Percentiles rank a stretch among this genome's conserved stretches.
phyloP scores from a whole-genome alignment of 495 filamentous ascomycete genomes.

The Lophiostoma macrostomum region DNA sequence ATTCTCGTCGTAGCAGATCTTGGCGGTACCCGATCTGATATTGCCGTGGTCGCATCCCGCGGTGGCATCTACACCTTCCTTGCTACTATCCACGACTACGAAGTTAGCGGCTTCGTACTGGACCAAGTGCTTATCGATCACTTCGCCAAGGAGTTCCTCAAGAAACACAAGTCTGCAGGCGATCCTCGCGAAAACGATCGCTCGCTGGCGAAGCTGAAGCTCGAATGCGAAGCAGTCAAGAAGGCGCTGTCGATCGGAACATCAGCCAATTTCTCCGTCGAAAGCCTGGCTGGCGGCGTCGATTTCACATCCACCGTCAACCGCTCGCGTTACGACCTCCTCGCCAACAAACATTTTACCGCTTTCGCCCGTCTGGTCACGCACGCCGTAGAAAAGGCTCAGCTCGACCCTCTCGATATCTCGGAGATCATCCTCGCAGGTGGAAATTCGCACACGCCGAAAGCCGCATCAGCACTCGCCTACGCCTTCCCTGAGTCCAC shows the following conservation, averaged over 20 bases:
- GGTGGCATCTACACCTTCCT: slow-evolving; percentile 96
- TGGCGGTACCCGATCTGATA: slow-evolving; percentile 88
- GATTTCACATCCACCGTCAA: slow-evolving; percentile 92
- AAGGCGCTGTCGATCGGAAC: slow-evolving; percentile 83
- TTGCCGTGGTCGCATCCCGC: slow-evolving; percentile 82
- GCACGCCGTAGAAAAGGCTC: slow-evolving; percentile 84
- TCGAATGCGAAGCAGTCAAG: slow-evolving; percentile 86
- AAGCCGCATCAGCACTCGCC: slow-evolving; percentile 72
- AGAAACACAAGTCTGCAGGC: slow-evolving; percentile 70
- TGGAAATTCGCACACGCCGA: slow-evolving; percentile 89
- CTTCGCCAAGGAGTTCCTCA: slow-evolving; percentile 97
- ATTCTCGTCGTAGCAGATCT: slow-evolving; percentile 88
- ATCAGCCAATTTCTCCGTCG: slow-evolving; percentile 85
- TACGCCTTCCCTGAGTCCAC: slow-evolving; percentile 80
- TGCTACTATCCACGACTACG: slow-evolving; percentile 91
- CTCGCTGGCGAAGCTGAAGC: slow-evolving; percentile 84
- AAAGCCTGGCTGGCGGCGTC: slow-evolving; percentile 79
- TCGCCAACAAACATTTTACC: slow-evolving; percentile 76
- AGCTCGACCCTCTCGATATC: slow-evolving; percentile 86
- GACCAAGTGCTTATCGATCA: slow-evolving; percentile 91
- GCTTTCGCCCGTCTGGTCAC: slow-evolving; percentile 83
- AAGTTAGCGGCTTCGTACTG: slow-evolving; percentile 74
- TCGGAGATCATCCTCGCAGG: slow-evolving; percentile 94
- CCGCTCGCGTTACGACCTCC: slow-evolving; percentile 87
- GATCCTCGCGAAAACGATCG: slow-evolving; percentile 80